Evolutionary conservation across 805 yeast genomes (phyloP).

Genomic region (Monosporozyma aquatica): DNA sequence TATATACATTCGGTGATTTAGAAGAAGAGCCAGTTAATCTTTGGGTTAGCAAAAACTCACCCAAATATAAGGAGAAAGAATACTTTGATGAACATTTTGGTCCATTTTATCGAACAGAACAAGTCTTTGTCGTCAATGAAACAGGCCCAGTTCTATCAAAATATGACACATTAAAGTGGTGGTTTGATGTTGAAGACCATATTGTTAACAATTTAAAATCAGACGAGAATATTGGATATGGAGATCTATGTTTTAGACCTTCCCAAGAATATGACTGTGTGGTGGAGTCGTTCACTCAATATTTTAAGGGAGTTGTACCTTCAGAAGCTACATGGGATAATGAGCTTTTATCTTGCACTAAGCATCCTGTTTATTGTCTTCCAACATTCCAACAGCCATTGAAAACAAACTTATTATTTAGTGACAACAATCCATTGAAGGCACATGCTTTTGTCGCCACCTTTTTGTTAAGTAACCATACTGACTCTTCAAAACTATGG

Average conservation of each 20-base stretch:
- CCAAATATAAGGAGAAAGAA: constrained; percentile 55
- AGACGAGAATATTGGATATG: constrained; percentile 32
- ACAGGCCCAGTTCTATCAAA: constrained; percentile 54
- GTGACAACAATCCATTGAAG: constrained; percentile 44
- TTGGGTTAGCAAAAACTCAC: constrained; percentile 81
- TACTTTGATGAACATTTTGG: constrained; percentile 78
- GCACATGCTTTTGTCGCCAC: constrained; percentile 74
- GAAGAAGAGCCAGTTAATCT: constrained; percentile 75
- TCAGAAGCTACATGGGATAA: constrained; percentile 41
- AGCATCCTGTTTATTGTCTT: constrained; percentile 79
- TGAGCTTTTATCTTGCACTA: constrained; percentile 51
- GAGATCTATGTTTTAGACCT: constrained; percentile 78
- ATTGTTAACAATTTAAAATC: constrained; percentile 32
- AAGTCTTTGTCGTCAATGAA: constrained; percentile 61
- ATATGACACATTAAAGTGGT: constrained; percentile 73
- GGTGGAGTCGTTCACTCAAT: constrained; percentile 81
- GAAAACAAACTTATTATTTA: constrained; percentile 61
- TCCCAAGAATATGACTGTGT: constrained; percentile 65
- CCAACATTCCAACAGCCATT: constrained; percentile 90
- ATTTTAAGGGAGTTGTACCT: constrained; percentile 61
- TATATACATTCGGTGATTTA: constrained; percentile 42
- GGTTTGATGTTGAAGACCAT: constrained; percentile 70
- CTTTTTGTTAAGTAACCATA: constrained; percentile 50
- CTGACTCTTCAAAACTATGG: constrained; percentile 45
- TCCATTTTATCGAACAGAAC: constrained; percentile 85